Base-by-base conservation (phyloP, 768 basidiomycete species). In the Amanita fuliginea region DNA sequence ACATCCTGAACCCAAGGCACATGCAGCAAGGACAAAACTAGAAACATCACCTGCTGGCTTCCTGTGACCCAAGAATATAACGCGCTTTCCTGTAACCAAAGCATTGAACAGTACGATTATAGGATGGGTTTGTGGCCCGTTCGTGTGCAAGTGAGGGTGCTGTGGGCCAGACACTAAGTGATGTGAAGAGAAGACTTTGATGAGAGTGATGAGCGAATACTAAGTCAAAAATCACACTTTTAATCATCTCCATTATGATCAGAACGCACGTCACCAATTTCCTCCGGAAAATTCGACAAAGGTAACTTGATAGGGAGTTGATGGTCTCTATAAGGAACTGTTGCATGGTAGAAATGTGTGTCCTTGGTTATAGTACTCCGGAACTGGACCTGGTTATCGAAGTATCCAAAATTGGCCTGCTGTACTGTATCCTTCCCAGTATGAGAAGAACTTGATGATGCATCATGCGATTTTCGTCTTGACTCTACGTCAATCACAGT, bases 71-170 rank as follows among this genome's bases (percentile, higher is more conserved):
- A 98, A 68, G 67, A 98, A 97, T 55, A 98, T 84, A 55, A 98
- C 87, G n/a, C 94, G 84, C 58, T 97, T 96, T 46, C 87, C 85
- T 0, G 95, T 96, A 5, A 98, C 73, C 52, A 99, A 77, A 3
- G 94, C 96, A 64, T 99, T 99, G 72, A 95, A 93, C 2, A 99
- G 75, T 40, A 99, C 75, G 51, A 96, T 94, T 58, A 99, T 82
- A 2, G 96, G 93, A 59, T 93, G 94, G 0, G 96, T 99, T 53
- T 78, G 74, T 14, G 80, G 74, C 50, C 96, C 96, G 56, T 83
- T 90, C 0, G 93, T 93, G 64, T 97, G 94, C 16, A 99, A 71
- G 63, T 98, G 92, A 0, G 96, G 88, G 57, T 97, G 93, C 46
- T 79, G 67, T 1, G 90, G 86, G 28, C 88, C 87, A 24, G 77